These are phyloP conservation scores for Aspergillus fumigatus DNA, from an alignment of 2,329 filamentous ascomycete species.

Conservation along the genomic window DNA sequence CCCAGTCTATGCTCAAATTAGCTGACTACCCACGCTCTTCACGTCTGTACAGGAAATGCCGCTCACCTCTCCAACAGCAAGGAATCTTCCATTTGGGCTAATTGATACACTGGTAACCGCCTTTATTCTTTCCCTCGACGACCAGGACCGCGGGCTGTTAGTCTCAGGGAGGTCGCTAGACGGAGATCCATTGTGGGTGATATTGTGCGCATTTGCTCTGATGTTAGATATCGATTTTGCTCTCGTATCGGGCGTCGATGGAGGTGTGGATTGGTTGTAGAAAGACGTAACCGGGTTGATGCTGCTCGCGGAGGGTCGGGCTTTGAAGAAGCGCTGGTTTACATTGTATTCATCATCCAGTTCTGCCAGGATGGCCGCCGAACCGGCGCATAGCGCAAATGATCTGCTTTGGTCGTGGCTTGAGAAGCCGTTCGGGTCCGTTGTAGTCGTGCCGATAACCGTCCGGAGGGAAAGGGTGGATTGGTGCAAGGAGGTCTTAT, in stretches of 20 bases:
- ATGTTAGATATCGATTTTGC: conserved; percentile 55
- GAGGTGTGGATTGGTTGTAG: conserved; percentile 54
- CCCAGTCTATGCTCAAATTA: conserved; percentile 56
- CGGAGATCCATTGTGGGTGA: conserved; percentile 44
- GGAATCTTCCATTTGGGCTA: conserved; percentile 77
- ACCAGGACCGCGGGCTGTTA: conserved; percentile 67
- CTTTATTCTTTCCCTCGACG: conserved; percentile 87
- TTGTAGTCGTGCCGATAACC: conserved; percentile 87
- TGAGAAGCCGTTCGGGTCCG: conserved; percentile 80
- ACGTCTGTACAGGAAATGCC: background rate
- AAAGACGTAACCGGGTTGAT: conserved; percentile 56
- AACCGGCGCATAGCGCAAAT: conserved; percentile 90
- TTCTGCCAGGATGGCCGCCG: conserved; percentile 84
- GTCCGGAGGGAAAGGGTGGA: conserved; percentile 66
- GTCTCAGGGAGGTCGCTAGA: conserved; percentile 55
- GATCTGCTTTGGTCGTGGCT: conserved; percentile 62
- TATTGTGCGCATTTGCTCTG: conserved; percentile 45
- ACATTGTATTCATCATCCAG: conserved; percentile 62
- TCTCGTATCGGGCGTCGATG: conserved; percentile 51
- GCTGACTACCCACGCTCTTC: background rate
- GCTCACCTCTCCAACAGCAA: conserved; percentile 80
- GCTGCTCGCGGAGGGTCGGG: conserved; percentile 66
- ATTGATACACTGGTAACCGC: conserved; percentile 86
- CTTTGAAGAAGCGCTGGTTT: conserved; percentile 84
- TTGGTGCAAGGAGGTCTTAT: conserved; percentile 42